Evolutionary conservation across 2,329 filamentous ascomycete species (phyloP).

Genomic region (Metarhizium robertsii): DNA sequence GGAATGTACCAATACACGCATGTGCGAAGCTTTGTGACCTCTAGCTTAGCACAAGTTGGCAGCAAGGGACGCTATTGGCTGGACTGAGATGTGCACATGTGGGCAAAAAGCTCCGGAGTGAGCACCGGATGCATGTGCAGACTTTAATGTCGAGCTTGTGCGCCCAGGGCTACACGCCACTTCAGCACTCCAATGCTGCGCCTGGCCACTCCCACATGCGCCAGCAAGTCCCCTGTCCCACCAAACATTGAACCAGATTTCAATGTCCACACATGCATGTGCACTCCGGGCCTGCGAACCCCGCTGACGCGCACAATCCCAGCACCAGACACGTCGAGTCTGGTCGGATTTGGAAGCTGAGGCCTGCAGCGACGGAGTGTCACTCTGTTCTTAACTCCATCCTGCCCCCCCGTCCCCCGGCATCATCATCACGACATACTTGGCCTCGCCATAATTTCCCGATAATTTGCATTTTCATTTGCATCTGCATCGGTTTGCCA

Average conservation of each 20-base stretch:
- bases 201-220: no score
- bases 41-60: constrained; percentile 13
- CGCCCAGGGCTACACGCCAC: no score
- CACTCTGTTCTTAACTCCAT: not conserved
- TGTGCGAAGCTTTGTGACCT: not conserved
- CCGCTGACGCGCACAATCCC: constrained; percentile 14
- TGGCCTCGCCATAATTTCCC: not conserved
- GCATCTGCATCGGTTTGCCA: not conserved
- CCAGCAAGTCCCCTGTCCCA: no score
- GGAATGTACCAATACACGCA: not conserved
- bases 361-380: not conserved
- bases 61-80: constrained; percentile 18
- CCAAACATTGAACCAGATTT: no score
- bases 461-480: not conserved
- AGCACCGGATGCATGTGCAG: no score
- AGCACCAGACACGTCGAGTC: not conserved
- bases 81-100: not conserved
- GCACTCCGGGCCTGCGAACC: not conserved
- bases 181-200: no score
- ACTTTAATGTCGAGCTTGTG: no score
- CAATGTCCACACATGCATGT: not conserved
- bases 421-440: not conserved
- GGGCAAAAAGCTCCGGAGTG: not conserved
- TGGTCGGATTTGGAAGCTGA: no score
- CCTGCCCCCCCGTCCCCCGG: not conserved